A percentile compares a stretch with the other conserved stretches of the same genome.
phyloP scores from a whole-genome alignment of 257 asterid species.

The Petrea volubilis region DNA sequence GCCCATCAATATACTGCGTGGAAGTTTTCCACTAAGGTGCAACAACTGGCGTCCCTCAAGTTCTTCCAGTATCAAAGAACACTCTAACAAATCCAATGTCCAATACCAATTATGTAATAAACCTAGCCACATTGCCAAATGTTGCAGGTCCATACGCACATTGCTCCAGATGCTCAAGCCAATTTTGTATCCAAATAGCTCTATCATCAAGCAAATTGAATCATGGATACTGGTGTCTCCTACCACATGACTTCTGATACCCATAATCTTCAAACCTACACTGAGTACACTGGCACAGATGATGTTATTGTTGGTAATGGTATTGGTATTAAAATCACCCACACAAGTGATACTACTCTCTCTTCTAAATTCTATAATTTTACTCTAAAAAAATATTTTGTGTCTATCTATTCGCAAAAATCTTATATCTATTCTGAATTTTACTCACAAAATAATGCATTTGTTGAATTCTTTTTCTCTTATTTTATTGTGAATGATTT shows the following conservation, averaged over 20 bases:
- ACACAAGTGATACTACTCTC: not conserved
- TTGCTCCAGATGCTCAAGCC: not conserved
- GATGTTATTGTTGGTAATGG: not conserved
- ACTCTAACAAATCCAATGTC: not conserved
- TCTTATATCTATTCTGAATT: not conserved
- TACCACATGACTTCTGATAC: not conserved
- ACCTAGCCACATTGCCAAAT: not conserved
- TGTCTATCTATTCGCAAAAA: not conserved
- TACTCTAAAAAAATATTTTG: too few relatives aligned
- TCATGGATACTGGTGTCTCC: not conserved
- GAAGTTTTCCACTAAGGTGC: not conserved
- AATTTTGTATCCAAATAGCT: not conserved
- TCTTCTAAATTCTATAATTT: too few relatives aligned
- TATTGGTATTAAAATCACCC: not conserved
- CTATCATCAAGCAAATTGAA: not conserved
- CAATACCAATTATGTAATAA: not conserved
- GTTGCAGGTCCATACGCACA: not conserved
- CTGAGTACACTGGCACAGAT: not conserved
- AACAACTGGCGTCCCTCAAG: not conserved
- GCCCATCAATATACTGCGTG: not conserved
- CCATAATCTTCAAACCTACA: not conserved
- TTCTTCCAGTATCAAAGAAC: not conserved
- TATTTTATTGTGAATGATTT: not conserved
- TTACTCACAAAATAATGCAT: not conserved
- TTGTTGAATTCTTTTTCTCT: not conserved